phyloP scores from a whole-genome alignment of 176 grass and related monocot genomes.

The Olyra latifolia region DNA sequence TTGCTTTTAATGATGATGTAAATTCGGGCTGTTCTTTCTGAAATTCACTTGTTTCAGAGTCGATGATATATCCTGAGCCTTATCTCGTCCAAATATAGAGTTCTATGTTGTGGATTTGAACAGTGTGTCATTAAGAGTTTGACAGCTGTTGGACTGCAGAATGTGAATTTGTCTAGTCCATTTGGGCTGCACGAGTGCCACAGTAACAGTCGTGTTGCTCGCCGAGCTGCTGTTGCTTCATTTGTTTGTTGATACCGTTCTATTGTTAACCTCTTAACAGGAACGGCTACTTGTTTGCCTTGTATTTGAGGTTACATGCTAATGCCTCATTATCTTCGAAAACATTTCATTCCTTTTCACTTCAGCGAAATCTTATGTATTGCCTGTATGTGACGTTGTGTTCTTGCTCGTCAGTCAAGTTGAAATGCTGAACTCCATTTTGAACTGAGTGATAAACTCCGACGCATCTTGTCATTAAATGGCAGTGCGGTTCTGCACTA shows the following conservation, averaged over 20 bases:
- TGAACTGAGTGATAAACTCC: too few relatives aligned
- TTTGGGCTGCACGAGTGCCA: neutral
- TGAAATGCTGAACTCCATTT: neutral
- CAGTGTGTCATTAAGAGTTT: neutral
- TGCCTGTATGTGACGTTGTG: neutral
- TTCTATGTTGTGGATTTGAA: neutral
- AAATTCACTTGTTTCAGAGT: neutral
- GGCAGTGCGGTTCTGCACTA: neutral
- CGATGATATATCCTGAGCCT: neutral
- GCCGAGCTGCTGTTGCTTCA: neutral
- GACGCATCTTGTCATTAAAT: too few relatives aligned
- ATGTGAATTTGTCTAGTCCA: neutral
- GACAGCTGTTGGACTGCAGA: neutral
- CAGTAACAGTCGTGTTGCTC: neutral
- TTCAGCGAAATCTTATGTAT: neutral
- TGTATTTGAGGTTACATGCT: neutral
- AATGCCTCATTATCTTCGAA: neutral
- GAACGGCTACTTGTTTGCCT: neutral
- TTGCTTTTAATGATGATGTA: slow-evolving; percentile 22
- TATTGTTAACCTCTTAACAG: neutral
- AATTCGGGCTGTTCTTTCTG: neutral
- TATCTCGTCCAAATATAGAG: neutral
- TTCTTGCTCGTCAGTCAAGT: neutral
- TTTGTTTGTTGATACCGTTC: neutral
- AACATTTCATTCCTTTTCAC: neutral